Evolutionary conservation across 2,329 filamentous ascomycete genomes (phyloP), one percentile per base, ranked within the genome.

Genomic region (Aspergillus ibericus): DNA sequence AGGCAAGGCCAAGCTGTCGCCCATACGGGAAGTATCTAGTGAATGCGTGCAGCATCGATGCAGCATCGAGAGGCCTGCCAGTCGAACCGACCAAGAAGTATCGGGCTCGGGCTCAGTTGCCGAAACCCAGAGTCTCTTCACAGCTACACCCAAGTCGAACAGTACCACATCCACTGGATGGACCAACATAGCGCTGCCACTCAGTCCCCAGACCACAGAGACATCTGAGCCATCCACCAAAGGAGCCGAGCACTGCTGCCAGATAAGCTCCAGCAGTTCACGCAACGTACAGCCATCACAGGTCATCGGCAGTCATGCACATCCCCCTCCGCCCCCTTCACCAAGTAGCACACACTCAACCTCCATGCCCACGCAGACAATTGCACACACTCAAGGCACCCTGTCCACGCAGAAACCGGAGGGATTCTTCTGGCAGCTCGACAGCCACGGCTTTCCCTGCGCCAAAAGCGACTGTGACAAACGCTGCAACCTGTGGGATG

Each of bases 381-480:
- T 12, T 12, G 42, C 25, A 27, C 22, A 40, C 10, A 42, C 40
- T 13, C n/a, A n/a, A 9, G 18, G 36, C 1, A 55, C 9, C 5
- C 34, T 53, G 35, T 51, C 58, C 9, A 56, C 32, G 15, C 56
- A 59, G n/a, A 67, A 64, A 36, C 62, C 61, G 9, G 53, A 60
- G 8, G 60, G 57, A 1, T 71, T 66, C 42, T 68, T 68, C 51
- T 72, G 63, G 60, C 66, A 85, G 79, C 55, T 83, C 76, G 59
- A 84, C 77, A 62, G 81, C 77, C 16, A 80, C 78, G 15, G 81
- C 73, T 77, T 85, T 76, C 66, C 58, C n/a, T 77, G 75, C 53
- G 59, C 63, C 13, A 64, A 61, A 49, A 15, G 29, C 2, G 59
- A 58, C 36, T 77, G 75, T 48, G 52, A 68, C 18, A 68, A 66